Base-by-base conservation (phyloP, 768 basidiomycete species). In the Mycena crocata region DNA sequence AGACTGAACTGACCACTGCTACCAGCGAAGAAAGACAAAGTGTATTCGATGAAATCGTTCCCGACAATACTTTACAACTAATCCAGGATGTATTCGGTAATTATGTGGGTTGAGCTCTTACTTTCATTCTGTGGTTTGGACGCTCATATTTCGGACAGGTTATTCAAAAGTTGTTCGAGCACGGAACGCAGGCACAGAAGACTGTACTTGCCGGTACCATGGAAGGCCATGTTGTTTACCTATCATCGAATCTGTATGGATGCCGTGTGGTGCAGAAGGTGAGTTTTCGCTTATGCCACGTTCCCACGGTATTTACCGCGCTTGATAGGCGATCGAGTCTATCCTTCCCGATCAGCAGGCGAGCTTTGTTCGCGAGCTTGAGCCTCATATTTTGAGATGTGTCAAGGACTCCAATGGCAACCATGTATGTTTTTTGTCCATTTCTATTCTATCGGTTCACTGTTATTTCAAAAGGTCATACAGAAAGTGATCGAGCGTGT, bases 201-300 rank as follows among this genome's bases (percentile, higher is more conserved):
- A 86, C 85, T 10, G 80, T 85, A 24, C 82, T 98, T 48, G 90
- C 87, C 1, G 85, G 81, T 56, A 83, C 87, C 10, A 91, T 99
- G 86, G 90, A 94, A 73, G 89, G 90, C 0, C 90, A 92, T 73
- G 84, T 96, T 37, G 80, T 95, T 5, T 80, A 85, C 19, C 82
- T 98, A 57, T 93, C 95, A 13, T 81, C 93, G 60, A 93, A 98
- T 74, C 94, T 96, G 87, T 99, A 99, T 77, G 97, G 96, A 5
- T 99, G 97, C 79, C 89, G 97, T 17, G 96, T 99, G 9, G 91
- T 96, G 23, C 95, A 97, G 77, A 95, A 95, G 90, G 94, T 93
- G 66, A 28, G 69, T 68, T 30, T 6, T 40, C 30, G 26, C 45
- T 52, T 46, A 13, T 46, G 40, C n/a, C 6, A 59, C 37, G n/a